Conservation (phyloP, 371 early-diverging fungal genomes). For the Entomophthora muscae region DNA sequence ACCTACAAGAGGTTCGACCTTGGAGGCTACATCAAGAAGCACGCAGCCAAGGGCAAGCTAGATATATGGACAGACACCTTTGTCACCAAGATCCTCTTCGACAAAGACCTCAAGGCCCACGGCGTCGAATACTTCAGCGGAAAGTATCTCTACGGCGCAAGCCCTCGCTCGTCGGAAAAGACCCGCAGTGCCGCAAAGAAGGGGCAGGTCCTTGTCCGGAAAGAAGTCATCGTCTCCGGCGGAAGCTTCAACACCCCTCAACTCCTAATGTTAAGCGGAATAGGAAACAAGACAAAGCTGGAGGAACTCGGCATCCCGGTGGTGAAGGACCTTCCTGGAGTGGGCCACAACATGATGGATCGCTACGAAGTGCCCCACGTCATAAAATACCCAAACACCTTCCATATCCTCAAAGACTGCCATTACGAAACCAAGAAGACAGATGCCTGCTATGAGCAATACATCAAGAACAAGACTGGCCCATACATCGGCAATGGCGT, state of each 20-base stretch:
- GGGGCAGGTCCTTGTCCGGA: constrained; percentile 10
- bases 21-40: background rate
- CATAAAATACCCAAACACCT: too few relatives aligned
- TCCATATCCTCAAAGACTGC: too few relatives aligned
- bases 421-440: too few relatives aligned
- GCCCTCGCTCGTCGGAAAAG: background rate
- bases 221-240: constrained; percentile 15
- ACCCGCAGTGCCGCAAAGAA: background rate
- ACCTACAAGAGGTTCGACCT: background rate
- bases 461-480: too few relatives aligned
- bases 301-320: background rate
- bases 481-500: too few relatives aligned
- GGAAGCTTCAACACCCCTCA: constrained; percentile 15
- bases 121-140: background rate
- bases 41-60: background rate
- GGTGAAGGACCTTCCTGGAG: background rate
- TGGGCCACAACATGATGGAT: too few relatives aligned
- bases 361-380: too few relatives aligned
- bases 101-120: background rate
- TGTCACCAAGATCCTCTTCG: constrained; percentile 3
- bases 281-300: constrained; percentile 8
- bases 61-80: background rate
- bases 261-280: constrained; percentile 15
- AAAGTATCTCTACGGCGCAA: constrained; percentile 2
- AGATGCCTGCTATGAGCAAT: too few relatives aligned